Base-by-base conservation (phyloP, 1,284 basidiomycete species). In the Abortiporus biennis region DNA sequence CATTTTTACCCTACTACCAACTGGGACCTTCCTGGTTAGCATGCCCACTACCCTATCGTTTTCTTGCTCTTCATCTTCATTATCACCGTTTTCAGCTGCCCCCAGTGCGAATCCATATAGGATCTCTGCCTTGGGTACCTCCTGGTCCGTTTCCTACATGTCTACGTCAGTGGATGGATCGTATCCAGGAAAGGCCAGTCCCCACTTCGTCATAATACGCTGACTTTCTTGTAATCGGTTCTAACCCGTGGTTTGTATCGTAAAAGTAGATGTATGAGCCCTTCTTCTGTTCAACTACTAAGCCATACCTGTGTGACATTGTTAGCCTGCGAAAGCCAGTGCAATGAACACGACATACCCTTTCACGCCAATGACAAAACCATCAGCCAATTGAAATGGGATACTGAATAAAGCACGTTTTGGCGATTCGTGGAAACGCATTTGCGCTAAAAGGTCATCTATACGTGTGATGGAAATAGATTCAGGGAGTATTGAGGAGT, bases 381-480 rank as follows among this genome's bases (percentile, higher is more conserved):
- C 88, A 12, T 86, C 71, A 2, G 79, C 91, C 21, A 99, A 69
- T 49, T 85, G 75, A 41, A 99, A 77, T 1, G 88, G 85, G 25
- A 95, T 70, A 50, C 75, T 88, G 63, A 93, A 97, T 11, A 83
- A 67, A 0, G 89, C 78, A n/a, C 93, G 78, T 59, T 97, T 99
- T 0, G 89, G 84, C 6, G 86, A 80, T 61, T 95, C 89, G 37
- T 81, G 81, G 52, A 91, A 83, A 17, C 82, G 79, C 78, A 93
- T 85, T 56, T 92, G 82, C 12, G 76, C 68, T 11, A 93, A 71
- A n/a, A 93, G 74, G 43, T 92, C 88, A 23, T 85, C 83, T 15
- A 88, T 76, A 19, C 79, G 71, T 12, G 79, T 70, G 35, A 87
- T 81, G 6, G 80, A 85, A 37, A 86, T 76, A 1, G 80, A 78